Evolutionary conservation across 2,329 filamentous ascomycete species (phyloP), one percentile per base, ranked within the genome.

Genomic region (Monilinia fructigena): DNA sequence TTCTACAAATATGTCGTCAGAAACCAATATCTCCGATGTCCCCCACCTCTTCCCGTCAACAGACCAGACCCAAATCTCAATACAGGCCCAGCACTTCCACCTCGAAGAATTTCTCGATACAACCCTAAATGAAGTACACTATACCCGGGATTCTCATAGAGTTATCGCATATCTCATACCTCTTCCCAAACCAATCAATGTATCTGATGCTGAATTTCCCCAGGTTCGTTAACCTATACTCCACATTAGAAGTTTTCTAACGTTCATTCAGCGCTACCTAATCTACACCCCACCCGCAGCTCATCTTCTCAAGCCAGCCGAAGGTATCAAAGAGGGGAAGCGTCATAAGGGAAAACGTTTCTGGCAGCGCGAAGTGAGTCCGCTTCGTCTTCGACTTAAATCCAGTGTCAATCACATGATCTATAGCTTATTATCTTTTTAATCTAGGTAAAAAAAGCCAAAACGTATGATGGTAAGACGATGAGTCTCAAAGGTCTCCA

Each of bases 141-240:
- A 68, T 18, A 67, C 60, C 14, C 59, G 68, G 28, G 64, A 69
- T 23, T 59, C 67, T 6, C 50, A 69, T 31, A 65, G 54, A 23
- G 40, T 69, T 8, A 47, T 69, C 28, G 64, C 65, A 18, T 69
- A 69, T 52, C 42, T 69, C 11, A 68, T 69, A 31, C 68, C 68
- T 4, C 40, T 69, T 12, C 67, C 68, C 20, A 67, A 63, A 18
- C 68, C 68, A n/a, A 65, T 59, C 31, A 26, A 26, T 40, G 42
- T 56, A 20, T 38, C 53, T 6, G 62, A 65, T 59, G 58, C 28
- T 11, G 62, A 65, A 26, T 58, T 65, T 47, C 62, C 62, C 26
- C 62, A 65, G 31, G 62, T 56, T 47, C 12, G 28, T 47, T 11
- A 42, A 40, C 38, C 11, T n/a, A 26, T 20, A 62, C 6, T 53